Conservation (phyloP, 805 yeast genomes). For the Nakazawaea wickerhamii region DNA sequence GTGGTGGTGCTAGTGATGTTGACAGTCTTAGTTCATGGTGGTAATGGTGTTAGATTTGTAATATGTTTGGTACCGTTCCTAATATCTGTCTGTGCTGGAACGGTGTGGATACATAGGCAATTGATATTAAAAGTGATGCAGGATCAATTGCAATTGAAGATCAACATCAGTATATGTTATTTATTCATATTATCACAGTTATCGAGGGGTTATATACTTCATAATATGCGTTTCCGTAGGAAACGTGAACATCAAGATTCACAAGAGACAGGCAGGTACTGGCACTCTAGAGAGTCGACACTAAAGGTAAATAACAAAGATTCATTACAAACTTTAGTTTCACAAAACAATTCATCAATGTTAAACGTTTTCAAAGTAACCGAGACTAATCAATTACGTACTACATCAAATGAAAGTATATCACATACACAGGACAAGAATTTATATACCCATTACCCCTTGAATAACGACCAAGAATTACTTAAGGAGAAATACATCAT, state of each 20-base stretch:
- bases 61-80: background rate
- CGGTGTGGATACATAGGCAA: conserved; percentile 1
- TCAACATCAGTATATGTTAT: background rate
- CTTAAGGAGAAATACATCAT: conserved; percentile 9
- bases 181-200: background rate
- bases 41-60: background rate
- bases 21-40: background rate
- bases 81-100: background rate
- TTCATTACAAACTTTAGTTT: conserved; percentile 12
- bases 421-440: background rate
- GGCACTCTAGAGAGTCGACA: background rate
- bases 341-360: background rate
- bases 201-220: conserved; percentile 3
- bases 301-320: conserved; percentile 7
- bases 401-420: background rate
- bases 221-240: too few relatives aligned
- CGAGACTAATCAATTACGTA: background rate
- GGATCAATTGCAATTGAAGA: background rate
- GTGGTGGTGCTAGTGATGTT: too few relatives aligned
- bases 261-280: background rate
- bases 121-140: background rate
- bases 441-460: background rate
- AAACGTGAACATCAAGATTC: too few relatives aligned
- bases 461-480: conserved; percentile 2
- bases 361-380: conserved; percentile 7